Evolutionary conservation across 2,329 filamentous ascomycete species (phyloP), one percentile per base, ranked within the genome.

Genomic region (Fusarium napiforme): DNA sequence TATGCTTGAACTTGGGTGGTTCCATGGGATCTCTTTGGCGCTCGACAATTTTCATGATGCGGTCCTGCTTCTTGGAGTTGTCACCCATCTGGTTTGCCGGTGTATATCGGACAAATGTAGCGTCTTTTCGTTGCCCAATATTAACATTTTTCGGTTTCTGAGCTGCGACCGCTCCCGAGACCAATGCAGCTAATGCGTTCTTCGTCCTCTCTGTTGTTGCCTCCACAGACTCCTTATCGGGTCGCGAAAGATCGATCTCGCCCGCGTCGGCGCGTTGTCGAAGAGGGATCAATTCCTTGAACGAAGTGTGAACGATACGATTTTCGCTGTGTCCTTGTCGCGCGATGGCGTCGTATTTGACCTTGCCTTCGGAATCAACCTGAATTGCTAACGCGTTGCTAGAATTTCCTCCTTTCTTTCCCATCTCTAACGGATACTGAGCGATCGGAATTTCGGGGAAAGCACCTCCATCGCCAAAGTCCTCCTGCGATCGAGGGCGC

Each of bases 21-120:
- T 98, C 96, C 92, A 98, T 93, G 1, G 96, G 96, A 83, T 99
- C 96, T 75, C 92, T 89, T 82, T 98, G 96, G 63, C 94, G 89
- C 82, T 98, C 94, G 42, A 98, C 94, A 83, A 99, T 98, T 86
- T 98, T 98, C 90, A 99, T 97, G 74, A 99, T 97, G 19, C 96
- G 92, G 78, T 98, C 95, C 78, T 95, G 94, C 84, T 97, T 97
- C 82, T 92, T 92, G 43, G 89, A 91, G 81, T 95, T 87, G 78
- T 90, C 94, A 18, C 96, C 96, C 94, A 99, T 98, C 84, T 99
- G 96, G 78, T 96, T 96, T 46, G 95, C 94, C 8, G 96, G 96
- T 21, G 95, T 98, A 80, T 99, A 99, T 73, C 94, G 90, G 67
- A 99, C 96, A 81, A 95, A 99, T 0, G 96, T 98, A 10, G 96